Percentiles rank a stretch among this genome's conserved stretches.
These are phyloP conservation scores for Ophiosphaerella herpotricha DNA, from an alignment of 2,329 filamentous ascomycete species.

Conservation along the genomic window DNA sequence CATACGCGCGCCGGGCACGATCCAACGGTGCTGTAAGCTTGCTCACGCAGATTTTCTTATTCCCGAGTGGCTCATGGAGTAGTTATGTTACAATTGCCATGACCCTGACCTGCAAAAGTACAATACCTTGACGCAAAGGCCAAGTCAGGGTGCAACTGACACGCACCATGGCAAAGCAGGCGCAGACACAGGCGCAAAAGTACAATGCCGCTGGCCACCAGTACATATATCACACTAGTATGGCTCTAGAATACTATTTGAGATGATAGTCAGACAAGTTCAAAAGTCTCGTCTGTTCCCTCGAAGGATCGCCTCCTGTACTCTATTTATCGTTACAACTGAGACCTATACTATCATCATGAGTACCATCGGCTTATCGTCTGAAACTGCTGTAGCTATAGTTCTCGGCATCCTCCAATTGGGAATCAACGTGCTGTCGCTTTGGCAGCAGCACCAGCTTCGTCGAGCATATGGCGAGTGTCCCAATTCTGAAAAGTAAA, in stretches of 20 bases:
- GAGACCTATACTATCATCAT: not conserved
- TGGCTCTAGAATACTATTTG: too few relatives aligned
- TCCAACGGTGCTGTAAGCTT: too few relatives aligned
- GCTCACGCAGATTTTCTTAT: too few relatives aligned
- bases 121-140: not conserved
- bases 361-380: not conserved
- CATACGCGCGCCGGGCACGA: too few relatives aligned
- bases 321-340: too few relatives aligned
- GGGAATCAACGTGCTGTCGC: slow-evolving; percentile 9
- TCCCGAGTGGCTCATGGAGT: too few relatives aligned
- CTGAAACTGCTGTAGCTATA: slow-evolving; percentile 15
- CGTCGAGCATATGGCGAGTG: slow-evolving; percentile 15
- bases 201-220: not conserved
- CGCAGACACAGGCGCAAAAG: not conserved
- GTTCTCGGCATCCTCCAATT: slow-evolving; percentile 22
- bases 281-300: too few relatives aligned
- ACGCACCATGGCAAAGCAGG: not conserved
- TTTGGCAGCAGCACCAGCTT: slow-evolving; percentile 21
- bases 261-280: too few relatives aligned
- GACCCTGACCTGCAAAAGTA: not conserved
- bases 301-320: too few relatives aligned
- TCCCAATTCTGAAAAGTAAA: not conserved
- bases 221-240: too few relatives aligned
- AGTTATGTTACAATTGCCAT: too few relatives aligned
- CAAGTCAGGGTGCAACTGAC: not conserved